phyloP scores from a whole-genome alignment of 805 yeast species.

The Wickerhamiella kurtzmanii region DNA sequence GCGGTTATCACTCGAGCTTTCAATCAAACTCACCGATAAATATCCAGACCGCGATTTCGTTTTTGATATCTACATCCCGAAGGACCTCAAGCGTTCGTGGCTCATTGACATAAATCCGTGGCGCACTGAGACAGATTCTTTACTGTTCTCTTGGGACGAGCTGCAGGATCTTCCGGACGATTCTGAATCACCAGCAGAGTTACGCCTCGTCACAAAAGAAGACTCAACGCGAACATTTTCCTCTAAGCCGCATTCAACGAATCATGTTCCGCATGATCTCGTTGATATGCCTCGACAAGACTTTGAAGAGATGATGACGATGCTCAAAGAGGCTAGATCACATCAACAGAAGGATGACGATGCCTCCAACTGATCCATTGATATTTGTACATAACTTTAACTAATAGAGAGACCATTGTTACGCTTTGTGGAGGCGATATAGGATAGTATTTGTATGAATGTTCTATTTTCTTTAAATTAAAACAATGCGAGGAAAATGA shows the following conservation, averaged over 20 bases:
- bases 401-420: too few species aligned
- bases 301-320: constrained; percentile 13
- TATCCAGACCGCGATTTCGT: constrained; percentile 49
- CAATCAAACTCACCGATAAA: constrained; percentile 26
- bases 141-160: constrained; percentile 78
- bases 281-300: constrained; percentile 37
- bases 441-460: too few species aligned
- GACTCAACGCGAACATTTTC: constrained; percentile 62
- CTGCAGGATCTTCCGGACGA: constrained; percentile 27
- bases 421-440: too few species aligned
- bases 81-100: constrained; percentile 51
- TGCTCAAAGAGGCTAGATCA: constrained; percentile 8
- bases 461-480: too few species aligned
- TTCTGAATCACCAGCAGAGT: constrained; percentile 22
- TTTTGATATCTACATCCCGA: constrained; percentile 71
- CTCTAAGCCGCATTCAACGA: constrained; percentile 71
- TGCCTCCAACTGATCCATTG: too few species aligned
- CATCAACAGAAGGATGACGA: constrained; percentile 4
- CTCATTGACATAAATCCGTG: constrained; percentile 83
- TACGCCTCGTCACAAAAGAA: constrained; percentile 55
- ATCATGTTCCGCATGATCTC: constrained; percentile 82
- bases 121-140: constrained; percentile 60
- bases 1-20: constrained; percentile 40
- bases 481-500: background rate
- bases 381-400: too few species aligned